Evolutionary conservation across 495 filamentous ascomycete species (phyloP), one percentile per base, ranked within the genome.

Genomic region (Xylaria venustula): DNA sequence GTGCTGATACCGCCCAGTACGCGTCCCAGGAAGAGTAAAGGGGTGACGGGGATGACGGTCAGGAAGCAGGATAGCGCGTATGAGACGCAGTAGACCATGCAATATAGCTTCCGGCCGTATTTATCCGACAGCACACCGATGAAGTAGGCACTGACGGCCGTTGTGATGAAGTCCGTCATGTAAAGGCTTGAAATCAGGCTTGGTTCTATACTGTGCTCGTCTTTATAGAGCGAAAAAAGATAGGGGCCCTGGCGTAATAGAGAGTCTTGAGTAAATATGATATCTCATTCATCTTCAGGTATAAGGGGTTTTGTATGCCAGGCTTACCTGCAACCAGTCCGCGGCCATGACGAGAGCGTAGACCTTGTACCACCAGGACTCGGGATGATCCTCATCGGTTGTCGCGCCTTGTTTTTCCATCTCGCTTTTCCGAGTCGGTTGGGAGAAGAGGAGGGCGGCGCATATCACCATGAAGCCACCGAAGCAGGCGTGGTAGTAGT

Each of bases 291-390:
- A n/a, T n/a, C n/a, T n/a, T n/a, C n/a, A n/a, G n/a, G n/a, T n/a
- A n/a, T n/a, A n/a, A n/a, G n/a, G n/a, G n/a, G n/a, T n/a, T n/a
- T n/a, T n/a, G n/a, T n/a, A n/a, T n/a, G n/a, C n/a, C n/a, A n/a
- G n/a, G 54, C 68, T 63, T 65, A 77, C 77, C 71, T 85, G 81
- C 42, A 84, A 72, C 80, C 81, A 84, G 64, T 85, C 81, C n/a
- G 82, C 75, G 60, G 73, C 75, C 74, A 77, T 77, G 14, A 77
- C 73, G 7, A 85, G 78, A 28, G 70, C 72, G 55, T 83, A 85
- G 8, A 79, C 80, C 41, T 66, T 58, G 36, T 71, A 71, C 68
- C 68, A 71, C 11, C 58, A 20, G 2, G 26, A 19, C 62, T 71
- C 68, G 17, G 68, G 68, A 46, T 71, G 68, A 17, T 34, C 36